Base-by-base conservation (phyloP, 2,329 filamentous ascomycete genomes). In the Xenoacremonium recifei region DNA sequence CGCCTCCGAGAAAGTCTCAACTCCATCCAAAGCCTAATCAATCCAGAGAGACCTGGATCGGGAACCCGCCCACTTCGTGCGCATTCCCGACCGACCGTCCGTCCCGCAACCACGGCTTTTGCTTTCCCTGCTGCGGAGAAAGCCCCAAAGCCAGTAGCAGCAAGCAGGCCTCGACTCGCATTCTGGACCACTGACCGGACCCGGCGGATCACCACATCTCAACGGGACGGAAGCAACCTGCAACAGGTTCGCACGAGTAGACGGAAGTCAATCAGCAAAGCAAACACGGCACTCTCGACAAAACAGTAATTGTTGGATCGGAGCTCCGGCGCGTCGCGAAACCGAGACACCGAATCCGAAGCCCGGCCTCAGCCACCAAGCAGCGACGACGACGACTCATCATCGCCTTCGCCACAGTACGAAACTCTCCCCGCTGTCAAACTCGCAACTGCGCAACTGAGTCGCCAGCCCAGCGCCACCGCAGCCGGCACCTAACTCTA, bases 281-380 rank as follows among this genome's bases (percentile, higher is more conserved):
- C n/a, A n/a, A n/a, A n/a, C n/a, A n/a, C n/a, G n/a, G n/a, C n/a
- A n/a, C n/a, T n/a, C n/a, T n/a, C n/a, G n/a, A n/a, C n/a, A n/a
- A n/a, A n/a, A n/a, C n/a, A n/a, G n/a, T n/a, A n/a, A n/a, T n/a
- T n/a, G n/a, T n/a, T n/a, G n/a, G n/a, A n/a, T 40, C 43, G 43
- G 21, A 33, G 32, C 43, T 42, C 19, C 34, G 29, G 37, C 44
- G 44, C 37, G 25, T 47, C 40, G 40, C 40, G 44, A 46, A 46
- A 46, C 46, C 34, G 49, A 52, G 47, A 52, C 49, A 47, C 19
- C 11, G 34, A 27, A 27, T 15, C 25, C 45, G 39, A 21, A 21
- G 38, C 23, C 23, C 23, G 9, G 13, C 13, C 23, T 27, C 23
- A 27, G 23, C 23, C 23, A 27, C 23, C 23, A 27, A 27, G 7